Base-by-base conservation (phyloP, 1,284 basidiomycete genomes). In the Ganoderma sinense region DNA sequence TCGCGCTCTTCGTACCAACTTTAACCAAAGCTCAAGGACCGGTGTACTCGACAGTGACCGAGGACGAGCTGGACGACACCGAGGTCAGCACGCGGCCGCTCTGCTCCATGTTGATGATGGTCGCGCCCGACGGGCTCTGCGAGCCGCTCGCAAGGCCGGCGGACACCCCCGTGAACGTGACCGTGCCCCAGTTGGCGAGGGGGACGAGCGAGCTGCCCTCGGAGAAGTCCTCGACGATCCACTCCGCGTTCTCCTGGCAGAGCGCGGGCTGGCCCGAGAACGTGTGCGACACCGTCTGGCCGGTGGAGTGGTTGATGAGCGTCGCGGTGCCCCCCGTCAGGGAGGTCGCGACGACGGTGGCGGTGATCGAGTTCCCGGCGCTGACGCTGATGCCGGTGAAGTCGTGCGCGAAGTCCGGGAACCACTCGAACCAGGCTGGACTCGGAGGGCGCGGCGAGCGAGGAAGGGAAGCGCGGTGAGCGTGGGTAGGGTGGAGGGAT, bases 361-460 rank as follows among this genome's bases (percentile, higher is more conserved):
- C 71, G 40, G 71, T 79, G 69, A 82, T 75, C 6, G 72, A 71
- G 75, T 82, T 74, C 58, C 82, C 80, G 3, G 78, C 70, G 65
- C 61, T 68, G 74, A 78, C 63, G 62, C 69, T 64, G 74, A 83
- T 80, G 60, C 78, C 81, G 18, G 69, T 71, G 75, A 82, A 82
- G 75, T 80, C 79, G 69, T 75, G 69, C 13, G 81, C 79, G 73
- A 72, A 78, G 72, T 76, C 81, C 33, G 82, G 81, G 76, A 76
- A 83, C 78, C 80, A 83, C 70, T 83, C 82, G 72, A 79, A 83
- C 82, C 82, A 83, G 26, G 79, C 81, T 82, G 66, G n/a, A n/a
- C n/a, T n/a, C n/a, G n/a, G 26, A n/a, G n/a, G 1, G 26, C 58
- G 20, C 33, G 33, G 13, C 6, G 39, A 10, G 33, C 56, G 55